Conservation (phyloP, 1,139 yeast species). For the Lodderomyces metapsilosis region DNA sequence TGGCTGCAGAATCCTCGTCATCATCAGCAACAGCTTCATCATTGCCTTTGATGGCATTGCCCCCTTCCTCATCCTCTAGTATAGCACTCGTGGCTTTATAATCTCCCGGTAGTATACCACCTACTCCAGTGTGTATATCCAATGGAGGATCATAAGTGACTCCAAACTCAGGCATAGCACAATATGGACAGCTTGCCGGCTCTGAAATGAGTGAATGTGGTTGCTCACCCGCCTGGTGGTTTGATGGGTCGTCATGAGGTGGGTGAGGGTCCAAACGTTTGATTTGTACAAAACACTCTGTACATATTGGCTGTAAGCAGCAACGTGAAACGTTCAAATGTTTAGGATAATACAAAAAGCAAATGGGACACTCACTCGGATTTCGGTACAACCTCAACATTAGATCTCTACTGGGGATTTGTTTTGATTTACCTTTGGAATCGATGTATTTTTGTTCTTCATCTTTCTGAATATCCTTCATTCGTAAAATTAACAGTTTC, state of each 20-base stretch:
- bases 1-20: conserved; percentile 3
- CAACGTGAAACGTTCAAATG: conserved; percentile 82
- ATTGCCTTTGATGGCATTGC: conserved; percentile 14
- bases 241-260: conserved; percentile 63
- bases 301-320: conserved; percentile 89
- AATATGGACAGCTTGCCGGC: conserved; percentile 89
- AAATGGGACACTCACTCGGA: conserved; percentile 88
- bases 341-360: conserved; percentile 82
- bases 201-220: conserved; percentile 77
- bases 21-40: conserved; percentile 11
- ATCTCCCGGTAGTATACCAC: conserved; percentile 42
- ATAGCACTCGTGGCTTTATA: conserved; percentile 17
- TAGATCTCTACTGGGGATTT: conserved; percentile 29
- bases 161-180: conserved; percentile 87
- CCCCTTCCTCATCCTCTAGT: conserved; percentile 8
- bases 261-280: conserved; percentile 93
- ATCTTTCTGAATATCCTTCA: conserved; percentile 50
- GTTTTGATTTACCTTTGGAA: conserved; percentile 15
- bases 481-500: conserved; percentile 46
- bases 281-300: conserved; percentile 96
- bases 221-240: conserved; percentile 25
- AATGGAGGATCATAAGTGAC: conserved; percentile 71
- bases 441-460: conserved; percentile 52
- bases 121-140: conserved; percentile 53
- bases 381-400: conserved; percentile 53